Conservation (phyloP, 352 stramenopile genomes). For the Globisporangium nagaii region DNA sequence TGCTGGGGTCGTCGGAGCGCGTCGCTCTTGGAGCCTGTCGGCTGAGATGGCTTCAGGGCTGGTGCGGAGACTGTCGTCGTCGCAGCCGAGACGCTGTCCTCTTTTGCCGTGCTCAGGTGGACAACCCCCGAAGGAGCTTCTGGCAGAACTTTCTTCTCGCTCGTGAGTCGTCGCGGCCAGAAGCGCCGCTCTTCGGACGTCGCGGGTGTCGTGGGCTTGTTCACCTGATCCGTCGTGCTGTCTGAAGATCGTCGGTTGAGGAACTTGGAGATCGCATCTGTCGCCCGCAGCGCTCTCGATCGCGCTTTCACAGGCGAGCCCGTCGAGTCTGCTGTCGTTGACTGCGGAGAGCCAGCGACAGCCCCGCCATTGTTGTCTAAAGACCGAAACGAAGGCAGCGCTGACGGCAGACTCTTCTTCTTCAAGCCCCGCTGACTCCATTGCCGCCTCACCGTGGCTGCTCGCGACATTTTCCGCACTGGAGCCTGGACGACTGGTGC, state of each 20-base stretch:
- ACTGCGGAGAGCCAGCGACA: too few relatives aligned
- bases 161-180: constrained; percentile 6
- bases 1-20: not conserved
- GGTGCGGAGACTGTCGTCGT: not conserved
- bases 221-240: not conserved
- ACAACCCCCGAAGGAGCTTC: not conserved
- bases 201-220: not conserved
- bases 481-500: not conserved
- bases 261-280: constrained; percentile 4
- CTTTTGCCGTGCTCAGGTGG: not conserved
- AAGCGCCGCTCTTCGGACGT: constrained; percentile 3
- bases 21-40: constrained; percentile 1
- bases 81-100: not conserved
- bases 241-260: not conserved
- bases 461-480: not conserved
- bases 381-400: not conserved
- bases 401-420: not conserved
- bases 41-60: not conserved
- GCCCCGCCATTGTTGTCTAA: not conserved
- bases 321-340: not conserved
- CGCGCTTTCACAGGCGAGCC: not conserved
- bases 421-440: not conserved
- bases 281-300: constrained; percentile 1
- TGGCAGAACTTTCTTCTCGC: constrained; percentile 6
- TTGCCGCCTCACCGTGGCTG: not conserved